Conservation (phyloP, 176 grass and related monocot genomes). For the Oryza glaberrima region DNA sequence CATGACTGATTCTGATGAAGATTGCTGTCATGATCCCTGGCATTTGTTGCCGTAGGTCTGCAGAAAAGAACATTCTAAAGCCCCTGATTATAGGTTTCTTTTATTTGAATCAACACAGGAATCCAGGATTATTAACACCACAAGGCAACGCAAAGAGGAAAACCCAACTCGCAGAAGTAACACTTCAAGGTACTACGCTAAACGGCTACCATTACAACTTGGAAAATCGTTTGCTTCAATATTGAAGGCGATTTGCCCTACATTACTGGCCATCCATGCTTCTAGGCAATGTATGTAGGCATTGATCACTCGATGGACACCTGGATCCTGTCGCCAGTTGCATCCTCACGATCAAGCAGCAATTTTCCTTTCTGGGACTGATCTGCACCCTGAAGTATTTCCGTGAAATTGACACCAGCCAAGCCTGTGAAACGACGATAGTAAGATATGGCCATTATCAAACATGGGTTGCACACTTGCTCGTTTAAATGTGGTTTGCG, state of each 20-base stretch:
- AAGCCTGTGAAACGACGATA: constrained; percentile 45
- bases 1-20: background rate
- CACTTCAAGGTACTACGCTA: background rate
- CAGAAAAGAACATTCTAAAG: constrained; percentile 6
- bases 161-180: background rate
- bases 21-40: background rate
- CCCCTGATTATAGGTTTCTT: background rate
- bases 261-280: background rate
- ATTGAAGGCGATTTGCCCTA: background rate
- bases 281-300: background rate
- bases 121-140: constrained; percentile 5
- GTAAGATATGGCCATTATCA: background rate
- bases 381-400: constrained; percentile 52
- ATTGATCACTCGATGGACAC: constrained; percentile 51
- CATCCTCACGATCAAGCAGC: constrained; percentile 57
- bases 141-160: background rate
- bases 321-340: constrained; percentile 51
- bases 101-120: constrained; percentile 1
- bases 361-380: constrained; percentile 47
- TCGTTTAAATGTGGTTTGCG: background rate
- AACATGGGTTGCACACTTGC: constrained; percentile 1
- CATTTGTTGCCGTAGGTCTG: background rate
- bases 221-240: constrained; percentile 1
- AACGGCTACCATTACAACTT: background rate
- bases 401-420: constrained; percentile 57